phyloP scores from a whole-genome alignment of 169 alveolate genomes.

The Eimeria necatrix region DNA sequence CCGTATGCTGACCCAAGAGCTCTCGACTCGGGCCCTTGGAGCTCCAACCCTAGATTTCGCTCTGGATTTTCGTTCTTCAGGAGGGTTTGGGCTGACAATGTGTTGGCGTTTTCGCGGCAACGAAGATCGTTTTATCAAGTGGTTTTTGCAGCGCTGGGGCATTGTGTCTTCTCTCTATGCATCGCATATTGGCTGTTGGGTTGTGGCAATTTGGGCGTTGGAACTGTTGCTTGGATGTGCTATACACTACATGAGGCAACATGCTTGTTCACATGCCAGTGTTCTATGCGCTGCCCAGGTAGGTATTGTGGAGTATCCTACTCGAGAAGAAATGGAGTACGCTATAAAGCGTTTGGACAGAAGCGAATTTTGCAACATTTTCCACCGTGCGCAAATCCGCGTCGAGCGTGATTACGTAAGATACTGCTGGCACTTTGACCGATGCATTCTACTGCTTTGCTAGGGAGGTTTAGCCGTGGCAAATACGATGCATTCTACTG shows the following conservation, averaged over 20 bases:
- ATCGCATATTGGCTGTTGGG: conserved; percentile 18
- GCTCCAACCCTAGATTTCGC: conserved; percentile 14
- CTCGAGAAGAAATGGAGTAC: conserved; percentile 67
- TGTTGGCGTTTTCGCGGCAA: conserved; percentile 40
- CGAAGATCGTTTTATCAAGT: conserved; percentile 33
- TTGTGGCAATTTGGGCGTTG: conserved; percentile 45
- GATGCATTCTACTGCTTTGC: too few relatives aligned
- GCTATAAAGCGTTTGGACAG: conserved; percentile 65
- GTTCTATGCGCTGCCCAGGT: conserved; percentile 28
- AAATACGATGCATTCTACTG: too few relatives aligned
- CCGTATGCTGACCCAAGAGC: conserved; percentile 49
- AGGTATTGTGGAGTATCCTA: conserved; percentile 62
- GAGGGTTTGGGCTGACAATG: conserved; percentile 52
- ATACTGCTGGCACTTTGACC: neutral
- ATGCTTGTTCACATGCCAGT: neutral
- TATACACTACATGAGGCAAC: neutral
- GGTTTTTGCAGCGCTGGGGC: conserved; percentile 52
- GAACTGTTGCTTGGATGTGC: neutral
- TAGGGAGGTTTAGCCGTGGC: too few relatives aligned
- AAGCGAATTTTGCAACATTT: conserved; percentile 71
- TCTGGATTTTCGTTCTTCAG: conserved; percentile 25
- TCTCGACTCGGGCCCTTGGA: conserved; percentile 52
- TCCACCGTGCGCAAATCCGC: conserved; percentile 74
- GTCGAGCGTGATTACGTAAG: conserved; percentile 68
- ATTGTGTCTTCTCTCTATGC: neutral